Conservation (phyloP, 371 early-diverging fungal genomes). For the Mucor plumbeus region DNA sequence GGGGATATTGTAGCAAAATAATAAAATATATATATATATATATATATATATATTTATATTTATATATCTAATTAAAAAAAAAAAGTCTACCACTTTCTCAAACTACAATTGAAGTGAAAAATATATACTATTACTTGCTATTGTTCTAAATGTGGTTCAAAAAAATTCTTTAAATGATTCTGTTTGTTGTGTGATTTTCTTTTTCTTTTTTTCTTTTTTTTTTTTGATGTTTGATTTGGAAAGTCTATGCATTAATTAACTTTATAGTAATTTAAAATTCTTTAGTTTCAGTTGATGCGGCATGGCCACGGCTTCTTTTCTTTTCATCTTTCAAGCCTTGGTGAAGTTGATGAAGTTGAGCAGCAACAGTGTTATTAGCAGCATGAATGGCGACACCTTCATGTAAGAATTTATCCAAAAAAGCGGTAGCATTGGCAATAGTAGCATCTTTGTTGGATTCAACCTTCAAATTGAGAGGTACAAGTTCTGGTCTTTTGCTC, state of each 20-base stretch:
- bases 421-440: conserved; percentile 36
- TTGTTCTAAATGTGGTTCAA: not conserved
- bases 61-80: not conserved
- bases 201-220: not conserved
- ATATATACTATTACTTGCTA: not conserved
- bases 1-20: conserved; percentile 6
- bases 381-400: conserved; percentile 57
- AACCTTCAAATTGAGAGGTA: conserved; percentile 50
- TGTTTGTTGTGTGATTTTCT: not conserved
- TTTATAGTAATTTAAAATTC: conserved; percentile 16
- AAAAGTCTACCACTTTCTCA: not conserved
- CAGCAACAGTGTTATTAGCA: conserved; percentile 54
- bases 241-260: not conserved
- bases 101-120: not conserved
- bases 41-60: not conserved
- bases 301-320: conserved; percentile 30
- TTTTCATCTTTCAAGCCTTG: conserved; percentile 55
- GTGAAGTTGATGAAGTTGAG: conserved; percentile 55
- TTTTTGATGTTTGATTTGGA: not conserved
- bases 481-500: conserved; percentile 36
- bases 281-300: conserved; percentile 16
- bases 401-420: conserved; percentile 54
- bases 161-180: not conserved
- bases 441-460: conserved; percentile 34
- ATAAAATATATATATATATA: not conserved